A percentile compares a stretch with the other conserved stretches of the same genome.
Conservation (phyloP, 495 filamentous ascomycete genomes). For the Aspergillus asperescens region DNA sequence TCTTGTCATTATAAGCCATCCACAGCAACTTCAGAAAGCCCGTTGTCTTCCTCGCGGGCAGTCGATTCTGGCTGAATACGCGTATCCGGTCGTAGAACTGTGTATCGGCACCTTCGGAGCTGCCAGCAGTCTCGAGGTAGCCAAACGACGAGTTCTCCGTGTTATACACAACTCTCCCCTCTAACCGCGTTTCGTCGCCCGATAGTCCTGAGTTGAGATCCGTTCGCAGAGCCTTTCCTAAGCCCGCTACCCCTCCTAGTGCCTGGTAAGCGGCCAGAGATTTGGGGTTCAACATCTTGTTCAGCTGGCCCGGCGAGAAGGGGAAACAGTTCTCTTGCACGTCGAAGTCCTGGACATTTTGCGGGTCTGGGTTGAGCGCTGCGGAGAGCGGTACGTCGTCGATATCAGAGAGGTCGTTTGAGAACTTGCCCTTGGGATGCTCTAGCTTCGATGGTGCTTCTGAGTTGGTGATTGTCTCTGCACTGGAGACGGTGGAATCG, state of each 20-base stretch:
- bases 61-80: conserved; percentile 65
- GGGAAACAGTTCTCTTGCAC: conserved; percentile 66
- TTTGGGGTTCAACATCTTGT: conserved; percentile 73
- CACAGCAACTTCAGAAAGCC: conserved; percentile 69
- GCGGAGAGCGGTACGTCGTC: conserved; percentile 46
- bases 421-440: conserved; percentile 23
- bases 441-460: conserved; percentile 37
- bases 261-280: conserved; percentile 64
- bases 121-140: conserved; percentile 13
- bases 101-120: conserved; percentile 16
- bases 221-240: conserved; percentile 64
- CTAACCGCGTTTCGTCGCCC: conserved; percentile 56
- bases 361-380: conserved; percentile 62
- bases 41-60: conserved; percentile 71
- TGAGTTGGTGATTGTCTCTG: conserved; percentile 37
- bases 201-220: conserved; percentile 61
- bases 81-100: conserved; percentile 62
- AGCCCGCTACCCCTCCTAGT: conserved; percentile 60
- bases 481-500: conserved; percentile 42
- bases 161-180: conserved; percentile 55
- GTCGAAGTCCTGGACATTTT: conserved; percentile 58
- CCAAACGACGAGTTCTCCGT: conserved; percentile 43
- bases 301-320: conserved; percentile 63
- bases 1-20: conserved; percentile 84
- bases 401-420: conserved; percentile 14